Base-by-base conservation (phyloP, 1,139 yeast species). In the Taphrina populina region DNA sequence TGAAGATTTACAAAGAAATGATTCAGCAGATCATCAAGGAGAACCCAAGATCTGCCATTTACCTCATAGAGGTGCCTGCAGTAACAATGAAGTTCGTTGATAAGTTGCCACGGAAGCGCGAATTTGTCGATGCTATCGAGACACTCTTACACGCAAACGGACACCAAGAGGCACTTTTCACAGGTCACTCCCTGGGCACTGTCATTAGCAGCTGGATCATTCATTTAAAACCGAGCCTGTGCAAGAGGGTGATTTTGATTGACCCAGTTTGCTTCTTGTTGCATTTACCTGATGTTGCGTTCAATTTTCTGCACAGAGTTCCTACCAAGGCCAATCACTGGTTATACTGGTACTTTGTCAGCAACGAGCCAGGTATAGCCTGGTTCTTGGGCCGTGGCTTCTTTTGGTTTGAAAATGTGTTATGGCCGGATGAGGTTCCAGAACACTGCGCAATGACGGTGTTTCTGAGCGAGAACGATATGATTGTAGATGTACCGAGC, bases 221-320 rank as follows among this genome's bases (percentile, higher is more conserved):
- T 13, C 58, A 56, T 36, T 15, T 21, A n/a, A 29, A 55, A 10
- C 49, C 41, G 15, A 39, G 24, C 11, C 13, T 35, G 8, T 41
- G 36, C 35, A 33, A 47, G 23, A 34, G 33, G n/a, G 52, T 56
- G 35, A 44, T 56, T 8, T 26, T 56, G 15, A 32, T 56, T 17
- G 58, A 56, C 30, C 58, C 58, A 2, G 55, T 56, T 3, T 30
- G 34, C 11, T 47, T 52, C 27, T 35, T 47, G 23, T 34, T 56
- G 26, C 58, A 56, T 27, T 26, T 39, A n/a, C 56, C 58, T 0
- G 49, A 52, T 24, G 58, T 56, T 2, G 58, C 58, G 8, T 56
- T 41, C 45, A 56, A 56, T 30, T 56, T 56, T 35, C 37, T 52
- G 6, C 53, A 41, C 15, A 51, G 58, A 27, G 23, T 23, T n/a